Evolutionary conservation across 768 basidiomycete species (phyloP), one percentile per base, ranked within the genome.

Genomic region (Tylopilus balloui): DNA sequence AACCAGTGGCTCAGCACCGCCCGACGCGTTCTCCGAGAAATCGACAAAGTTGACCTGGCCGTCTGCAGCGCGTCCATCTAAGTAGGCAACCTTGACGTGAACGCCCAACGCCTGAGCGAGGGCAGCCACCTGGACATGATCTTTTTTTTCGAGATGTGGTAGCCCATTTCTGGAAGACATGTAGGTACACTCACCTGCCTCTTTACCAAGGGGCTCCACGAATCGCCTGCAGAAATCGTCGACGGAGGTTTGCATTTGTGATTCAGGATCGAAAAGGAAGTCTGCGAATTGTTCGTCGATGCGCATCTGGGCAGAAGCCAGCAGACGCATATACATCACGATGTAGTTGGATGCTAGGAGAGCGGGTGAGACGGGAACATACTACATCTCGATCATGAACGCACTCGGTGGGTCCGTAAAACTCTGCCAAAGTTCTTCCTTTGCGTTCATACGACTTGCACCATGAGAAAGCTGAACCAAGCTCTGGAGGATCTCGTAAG

Each of bases 251-350:
- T 70, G 72, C 21, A 78, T 76, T 23, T 76, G 79, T 0, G 80
- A 78, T 24, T 92, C 86, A 2, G 88, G 88, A 45, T 90, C 78
- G 54, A 85, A 78, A 7, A 95, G 74, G 72, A 93, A 94, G 17
- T 77, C 78, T 14, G 75, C 73, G 61, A 83, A 92, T 37, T 63
- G 58, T 14, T 14, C 79, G 75, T 8, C 78, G 71, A 55, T 62
- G 19, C 85, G 84, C 51, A 95, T 86, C 66, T 90, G 81, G 3
- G 91, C 84, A 0, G 90, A 88, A 6, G 94, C 88, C 17, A 93
- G 68, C 48, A 94, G 73, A 38, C 94, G 80, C 56, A 97, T 75
- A 64, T 84, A 92, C 53, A 84, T 78, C 19, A 90, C 84, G 61
- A 91, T 80, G 20, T 81, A 79, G 64, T 88, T 86, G 7, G 84